phyloP scores from a whole-genome alignment of 2,329 filamentous ascomycete species.

The Fusarium kyushuense region DNA sequence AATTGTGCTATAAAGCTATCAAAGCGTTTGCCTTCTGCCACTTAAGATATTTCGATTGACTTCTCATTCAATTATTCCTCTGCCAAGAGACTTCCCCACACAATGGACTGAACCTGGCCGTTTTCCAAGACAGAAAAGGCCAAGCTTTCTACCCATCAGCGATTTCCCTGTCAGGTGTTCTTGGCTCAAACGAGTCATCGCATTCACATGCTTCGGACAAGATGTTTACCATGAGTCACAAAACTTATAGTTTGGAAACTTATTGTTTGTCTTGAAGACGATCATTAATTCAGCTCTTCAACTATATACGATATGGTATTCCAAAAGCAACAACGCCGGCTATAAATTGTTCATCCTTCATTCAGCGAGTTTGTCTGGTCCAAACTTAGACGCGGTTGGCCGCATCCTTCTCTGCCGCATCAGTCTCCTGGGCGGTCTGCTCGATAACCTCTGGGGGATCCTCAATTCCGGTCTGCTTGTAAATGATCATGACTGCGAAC shows the following conservation, averaged over 20 bases:
- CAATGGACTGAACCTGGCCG: not conserved
- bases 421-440: constrained; percentile 27
- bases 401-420: constrained; percentile 22
- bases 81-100: constrained; percentile 13
- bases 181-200: constrained; percentile 13
- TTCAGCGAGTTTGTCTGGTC: not conserved
- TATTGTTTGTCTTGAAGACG: not conserved
- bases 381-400: constrained; percentile 39
- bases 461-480: constrained; percentile 45
- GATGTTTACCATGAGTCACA: not conserved
- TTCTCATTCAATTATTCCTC: not conserved
- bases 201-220: not conserved
- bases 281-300: constrained; percentile 8
- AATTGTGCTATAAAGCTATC: accelerated
- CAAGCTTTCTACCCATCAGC: constrained; percentile 22
- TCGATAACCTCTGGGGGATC: constrained; percentile 39
- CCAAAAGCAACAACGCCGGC: constrained; percentile 27
- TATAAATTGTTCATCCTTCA: constrained; percentile 9
- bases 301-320: not conserved
- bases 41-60: not conserved
- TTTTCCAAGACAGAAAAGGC: constrained; percentile 3
- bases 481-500: constrained; percentile 49
- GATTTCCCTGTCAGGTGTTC: constrained; percentile 14
- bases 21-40: too few species aligned
- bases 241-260: not conserved